Evolutionary conservation across 2,329 filamentous ascomycete species (phyloP).

Genomic region (Ophiosphaerella herpotricha): DNA sequence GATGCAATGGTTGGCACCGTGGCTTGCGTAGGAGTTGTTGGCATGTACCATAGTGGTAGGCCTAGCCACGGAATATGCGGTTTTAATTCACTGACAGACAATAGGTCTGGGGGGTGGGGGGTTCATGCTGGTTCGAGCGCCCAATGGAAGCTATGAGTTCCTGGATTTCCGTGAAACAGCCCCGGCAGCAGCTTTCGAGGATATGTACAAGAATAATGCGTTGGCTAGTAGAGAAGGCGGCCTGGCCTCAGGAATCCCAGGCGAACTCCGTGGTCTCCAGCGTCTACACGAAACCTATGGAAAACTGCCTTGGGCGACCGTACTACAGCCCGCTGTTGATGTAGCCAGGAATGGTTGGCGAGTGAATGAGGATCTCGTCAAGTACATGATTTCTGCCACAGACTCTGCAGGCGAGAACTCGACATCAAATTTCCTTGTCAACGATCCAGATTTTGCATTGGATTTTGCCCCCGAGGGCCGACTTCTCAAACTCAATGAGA

Average conservation of each 20-base stretch:
- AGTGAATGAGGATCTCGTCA: constrained; percentile 73
- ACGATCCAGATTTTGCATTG: constrained; percentile 78
- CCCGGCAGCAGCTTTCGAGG: constrained; percentile 75
- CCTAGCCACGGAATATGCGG: neutral
- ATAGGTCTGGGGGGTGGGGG: constrained; percentile 84
- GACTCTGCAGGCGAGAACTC: constrained; percentile 31
- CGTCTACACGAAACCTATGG: constrained; percentile 77
- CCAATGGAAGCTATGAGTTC: constrained; percentile 77
- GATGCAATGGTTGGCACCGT: constrained; percentile 55
- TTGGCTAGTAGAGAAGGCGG: constrained; percentile 72
- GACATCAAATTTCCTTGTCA: constrained; percentile 68
- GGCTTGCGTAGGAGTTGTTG: constrained; percentile 54
- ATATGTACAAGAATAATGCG: constrained; percentile 81
- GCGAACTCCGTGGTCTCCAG: constrained; percentile 78
- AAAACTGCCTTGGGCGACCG: constrained; percentile 57
- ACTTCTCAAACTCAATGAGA: constrained; percentile 72
- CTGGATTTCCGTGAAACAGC: constrained; percentile 91
- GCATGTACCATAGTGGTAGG: constrained; percentile 53
- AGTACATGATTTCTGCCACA: constrained; percentile 67
- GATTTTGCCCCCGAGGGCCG: constrained; percentile 88
- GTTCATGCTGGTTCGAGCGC: constrained; percentile 79
- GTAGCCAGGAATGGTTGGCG: constrained; percentile 65
- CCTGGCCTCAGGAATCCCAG: constrained; percentile 69
- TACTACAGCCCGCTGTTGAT: constrained; percentile 74
- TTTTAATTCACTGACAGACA: constrained; percentile 8